These are phyloP conservation scores for Blastomyces emzantsi DNA, from an alignment of 2,329 filamentous ascomycete genomes.

Conservation along the genomic window DNA sequence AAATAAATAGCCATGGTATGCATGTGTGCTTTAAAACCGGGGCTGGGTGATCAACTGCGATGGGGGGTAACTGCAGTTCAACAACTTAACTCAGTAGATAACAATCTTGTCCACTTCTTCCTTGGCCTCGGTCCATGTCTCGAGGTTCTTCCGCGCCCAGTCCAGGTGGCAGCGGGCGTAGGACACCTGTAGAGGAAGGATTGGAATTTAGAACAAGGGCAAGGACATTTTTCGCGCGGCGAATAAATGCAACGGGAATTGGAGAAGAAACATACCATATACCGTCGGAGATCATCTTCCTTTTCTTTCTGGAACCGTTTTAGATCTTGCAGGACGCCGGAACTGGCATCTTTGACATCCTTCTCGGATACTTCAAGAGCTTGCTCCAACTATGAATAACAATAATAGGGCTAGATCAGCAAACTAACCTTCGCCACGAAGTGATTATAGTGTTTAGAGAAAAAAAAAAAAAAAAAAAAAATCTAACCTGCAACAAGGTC, in stretches of 20 bases:
- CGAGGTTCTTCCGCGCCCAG: slow-evolving; percentile 85
- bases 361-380: slow-evolving; percentile 79
- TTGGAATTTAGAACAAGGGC: neutral
- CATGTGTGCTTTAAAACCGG: neutral
- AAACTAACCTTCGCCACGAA: neutral
- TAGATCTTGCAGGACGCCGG: slow-evolving; percentile 78
- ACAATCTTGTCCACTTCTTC: slow-evolving; percentile 81
- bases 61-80: neutral
- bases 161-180: slow-evolving; percentile 90
- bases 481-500: slow-evolving; percentile 54
- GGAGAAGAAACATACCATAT: slow-evolving; percentile 65
- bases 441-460: neutral
- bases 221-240: slow-evolving; percentile 10
- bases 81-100: slow-evolving; percentile 18
- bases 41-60: neutral
- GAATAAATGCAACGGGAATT: slow-evolving; percentile 6
- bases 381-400: slow-evolving; percentile 63
- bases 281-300: slow-evolving; percentile 83
- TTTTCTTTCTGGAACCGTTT: slow-evolving; percentile 92
- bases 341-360: slow-evolving; percentile 87
- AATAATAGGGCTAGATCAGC: slow-evolving; percentile 2
- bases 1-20: neutral
- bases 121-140: slow-evolving; percentile 86
- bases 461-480: neutral
- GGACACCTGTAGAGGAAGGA: slow-evolving; percentile 53